Evolutionary conservation across 2,329 filamentous ascomycete genomes (phyloP), one percentile per base, ranked within the genome.

Genomic region (Pestalotiopsis sp.): DNA sequence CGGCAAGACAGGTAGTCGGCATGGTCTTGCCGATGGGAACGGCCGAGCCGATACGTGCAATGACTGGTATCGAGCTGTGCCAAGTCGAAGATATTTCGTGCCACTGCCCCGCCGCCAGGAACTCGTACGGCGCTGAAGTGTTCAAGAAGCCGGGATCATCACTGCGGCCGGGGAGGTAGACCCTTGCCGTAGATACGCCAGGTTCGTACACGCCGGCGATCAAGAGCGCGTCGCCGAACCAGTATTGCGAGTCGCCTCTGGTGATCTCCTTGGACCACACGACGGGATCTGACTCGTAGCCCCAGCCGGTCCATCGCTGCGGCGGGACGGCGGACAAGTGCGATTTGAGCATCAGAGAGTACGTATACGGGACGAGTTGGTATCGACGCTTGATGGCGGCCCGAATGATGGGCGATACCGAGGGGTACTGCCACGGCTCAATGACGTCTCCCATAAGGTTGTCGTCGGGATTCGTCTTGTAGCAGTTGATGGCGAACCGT

Each of bases 401-500:
- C 17, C 91, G 86, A 14, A 93, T 82, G 1, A 91, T 78, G 0
- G 86, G 87, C 0, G 90, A 89, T 36, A 90, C 89, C 45, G 90
- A 86, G 0, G 90, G 89, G 74, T 93, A 92, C 90, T 93, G 93
- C 90, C 91, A 93, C 0, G 91, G 91, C 80, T 93, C 91, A 68
- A 93, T 93, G 0, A 93, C 91, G 45, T 92, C 91, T 7, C 91
- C 91, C 27, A 92, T 84, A 0, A 83, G 83, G 73, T 90, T 93
- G 77, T 93, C 89, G 0, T 86, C 81, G 0, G 87, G 85, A 0
- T 86, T 87, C 0, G 92, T 93, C 80, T 93, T 93, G 86, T 91
- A 93, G 78, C 91, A 93, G 78, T 93, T 93, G 81, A 93, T 93
- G 12, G 91, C 90, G 73, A 93, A 93, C 0, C 91, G 88, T 0